Percentiles rank a stretch among this genome's conserved stretches.
phyloP scores from a whole-genome alignment of 192 early-diverging fungal species.

The Chytriomyces sp. region DNA sequence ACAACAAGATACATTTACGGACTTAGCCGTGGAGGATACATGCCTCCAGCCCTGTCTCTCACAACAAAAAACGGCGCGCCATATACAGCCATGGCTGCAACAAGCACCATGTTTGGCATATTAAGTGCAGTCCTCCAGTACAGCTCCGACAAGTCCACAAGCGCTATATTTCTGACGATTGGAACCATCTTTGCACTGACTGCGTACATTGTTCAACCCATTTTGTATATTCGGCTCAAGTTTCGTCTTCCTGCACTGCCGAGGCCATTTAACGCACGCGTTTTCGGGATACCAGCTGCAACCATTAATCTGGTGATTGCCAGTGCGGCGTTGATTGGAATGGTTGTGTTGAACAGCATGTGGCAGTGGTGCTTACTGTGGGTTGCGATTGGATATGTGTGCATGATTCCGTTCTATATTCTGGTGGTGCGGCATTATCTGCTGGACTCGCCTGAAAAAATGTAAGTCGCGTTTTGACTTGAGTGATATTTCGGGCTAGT shows the following conservation, averaged over 20 bases:
- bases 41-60: slow-evolving; percentile 15
- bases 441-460: slow-evolving; percentile 15
- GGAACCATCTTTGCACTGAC: slow-evolving; percentile 23
- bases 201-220: slow-evolving; percentile 24
- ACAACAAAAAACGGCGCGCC: slow-evolving; percentile 23
- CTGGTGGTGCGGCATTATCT: slow-evolving; percentile 11
- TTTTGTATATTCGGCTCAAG: slow-evolving; percentile 17
- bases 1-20: slow-evolving; percentile 12
- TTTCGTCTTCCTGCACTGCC: slow-evolving; percentile 2
- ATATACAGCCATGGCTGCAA: slow-evolving; percentile 8
- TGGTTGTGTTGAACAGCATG: not conserved
- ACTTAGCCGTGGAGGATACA: slow-evolving; percentile 10
- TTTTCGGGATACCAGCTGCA: not conserved
- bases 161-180: not conserved
- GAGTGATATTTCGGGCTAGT: not conserved
- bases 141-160: not conserved
- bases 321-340: not conserved
- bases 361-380: slow-evolving; percentile 4
- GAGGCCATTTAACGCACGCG: not conserved
- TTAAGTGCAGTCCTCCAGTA: not conserved
- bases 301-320: not conserved
- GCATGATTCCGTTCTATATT: not conserved
- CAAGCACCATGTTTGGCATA: not conserved
- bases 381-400: not conserved
- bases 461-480: slow-evolving; percentile 3